Evolutionary conservation across 1,284 basidiomycete genomes (phyloP), one percentile per base, ranked within the genome.

Genomic region (Sanghuangporus baumii): DNA sequence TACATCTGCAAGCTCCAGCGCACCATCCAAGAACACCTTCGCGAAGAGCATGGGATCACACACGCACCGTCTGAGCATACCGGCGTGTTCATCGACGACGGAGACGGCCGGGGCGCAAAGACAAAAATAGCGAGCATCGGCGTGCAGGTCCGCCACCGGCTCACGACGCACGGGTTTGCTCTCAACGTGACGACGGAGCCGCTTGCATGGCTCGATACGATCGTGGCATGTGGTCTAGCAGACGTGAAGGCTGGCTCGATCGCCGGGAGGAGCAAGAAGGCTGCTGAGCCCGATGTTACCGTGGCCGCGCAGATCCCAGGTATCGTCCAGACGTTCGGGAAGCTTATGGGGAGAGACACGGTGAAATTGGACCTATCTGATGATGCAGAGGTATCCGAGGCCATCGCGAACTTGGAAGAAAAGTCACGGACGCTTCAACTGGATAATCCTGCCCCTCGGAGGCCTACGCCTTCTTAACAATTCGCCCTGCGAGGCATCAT

Each of bases 101-200:
- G 62, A 9, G 61, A 63, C 41, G 61, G 61, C 37, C 56, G 61
- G 14, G 61, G 57, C 8, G 63, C 76, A 50, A 75, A 73, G 48
- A 86, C 85, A 47, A 95, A 99, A 77, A 83, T 99, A 68, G 93
- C 88, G 7, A 96, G 94, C 65, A 96, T 99, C 64, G 97, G 97
- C 55, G 94, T 99, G 58, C 96, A 98, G 75, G 89, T 99, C 46
- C 87, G 94, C 56, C 94, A 98, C 71, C 84, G 96, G 40, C 82
- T 99, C 63, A 95, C 95, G 38, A 91, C 88, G 20, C 97, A 99
- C 73, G 97, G 97, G 0, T 98, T 99, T 74, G 87, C 96, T 1
- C 78, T 98, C 72, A 99, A 99, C 74, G 79, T 98, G 63, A 94
- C 93, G 0, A 74, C 76, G 16, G 87, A 95, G 67, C 93, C 93